Evolutionary conservation across 2,329 filamentous ascomycete genomes (phyloP), one percentile per base, ranked within the genome.

Genomic region (Xylaria sp.): DNA sequence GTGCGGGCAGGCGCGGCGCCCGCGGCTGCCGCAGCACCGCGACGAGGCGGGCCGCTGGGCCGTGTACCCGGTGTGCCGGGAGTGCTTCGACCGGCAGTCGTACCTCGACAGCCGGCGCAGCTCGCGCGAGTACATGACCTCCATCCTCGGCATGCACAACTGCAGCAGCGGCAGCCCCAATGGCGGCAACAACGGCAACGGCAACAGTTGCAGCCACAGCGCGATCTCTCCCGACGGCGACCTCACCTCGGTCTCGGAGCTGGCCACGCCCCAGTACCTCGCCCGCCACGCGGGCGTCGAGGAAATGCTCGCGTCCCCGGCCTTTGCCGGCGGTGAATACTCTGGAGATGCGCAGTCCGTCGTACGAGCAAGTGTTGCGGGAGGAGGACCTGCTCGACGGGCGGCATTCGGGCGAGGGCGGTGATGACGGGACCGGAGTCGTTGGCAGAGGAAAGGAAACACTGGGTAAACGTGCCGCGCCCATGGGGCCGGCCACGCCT

Each of bases 81-180:
- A 66, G 39, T 78, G 76, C 57, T 78, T 74, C 59, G 75, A 78
- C 50, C 54, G 72, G 39, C 66, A 68, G 29, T 69, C 68, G 21
- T 77, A 76, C 49, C 68, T 76, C 17, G 72, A 74, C 44, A 76
- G 70, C 52, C 69, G 75, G 3, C 69, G 75, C n/a, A 73, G 71
- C 57, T 77, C 74, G 38, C 68, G 73, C 8, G 69, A 72, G 53
- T 77, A 75, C 13, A 54, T 77, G 29, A 64, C 73, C 18, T 76
- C 74, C 44, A 76, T 78, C 71, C 71, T 76, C 54, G 74, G 73
- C 44, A 46, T 55, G 19, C 46, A 59, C 18, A 57, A n/a, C n/a
- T n/a, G n/a, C n/a, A n/a, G n/a, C n/a, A n/a, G n/a, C n/a, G n/a
- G n/a, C n/a, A n/a, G n/a, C n/a, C n/a, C n/a, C n/a, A n/a, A n/a